phyloP scores from a whole-genome alignment of 352 stramenopile genomes.

The Phytophthora meadii region DNA sequence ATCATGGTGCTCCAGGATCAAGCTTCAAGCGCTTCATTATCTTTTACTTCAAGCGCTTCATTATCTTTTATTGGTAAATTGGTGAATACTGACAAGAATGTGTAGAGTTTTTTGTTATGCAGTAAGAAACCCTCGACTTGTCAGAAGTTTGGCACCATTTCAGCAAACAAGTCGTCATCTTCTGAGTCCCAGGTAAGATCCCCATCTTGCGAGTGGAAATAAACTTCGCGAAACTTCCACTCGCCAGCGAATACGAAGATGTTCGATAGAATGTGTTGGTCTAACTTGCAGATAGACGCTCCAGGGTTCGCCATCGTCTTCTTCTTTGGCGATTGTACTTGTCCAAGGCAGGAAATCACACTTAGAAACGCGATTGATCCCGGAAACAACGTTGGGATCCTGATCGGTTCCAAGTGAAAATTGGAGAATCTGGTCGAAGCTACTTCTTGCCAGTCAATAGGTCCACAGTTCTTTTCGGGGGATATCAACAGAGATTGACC shows the following conservation, averaged over 20 bases:
- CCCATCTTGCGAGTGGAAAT: slow-evolving; percentile 2
- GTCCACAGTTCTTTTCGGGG: background rate
- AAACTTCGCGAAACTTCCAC: background rate
- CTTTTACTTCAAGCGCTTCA: too few relatives aligned
- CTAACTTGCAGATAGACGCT: background rate
- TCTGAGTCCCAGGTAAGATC: background rate
- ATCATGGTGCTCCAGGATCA: too few relatives aligned
- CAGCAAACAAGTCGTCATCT: background rate
- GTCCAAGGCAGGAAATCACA: background rate
- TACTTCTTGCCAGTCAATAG: slow-evolving; percentile 9
- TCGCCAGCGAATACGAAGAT: background rate
- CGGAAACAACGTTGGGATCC: background rate
- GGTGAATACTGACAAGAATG: background rate
- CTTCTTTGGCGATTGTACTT: background rate
- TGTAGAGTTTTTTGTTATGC: too few relatives aligned
- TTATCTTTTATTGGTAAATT: too few relatives aligned
- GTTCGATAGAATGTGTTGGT: slow-evolving; percentile 1
- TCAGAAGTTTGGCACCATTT: too few relatives aligned
- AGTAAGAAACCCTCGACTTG: too few relatives aligned
- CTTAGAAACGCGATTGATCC: slow-evolving; percentile 2
- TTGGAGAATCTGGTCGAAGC: slow-evolving; percentile 4
- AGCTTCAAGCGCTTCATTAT: too few relatives aligned
- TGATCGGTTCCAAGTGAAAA: slow-evolving; percentile 3
- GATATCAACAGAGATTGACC: too few relatives aligned
- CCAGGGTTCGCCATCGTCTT: background rate